Conservation (phyloP, 1,139 yeast genomes). For the Diutina rugosa region DNA sequence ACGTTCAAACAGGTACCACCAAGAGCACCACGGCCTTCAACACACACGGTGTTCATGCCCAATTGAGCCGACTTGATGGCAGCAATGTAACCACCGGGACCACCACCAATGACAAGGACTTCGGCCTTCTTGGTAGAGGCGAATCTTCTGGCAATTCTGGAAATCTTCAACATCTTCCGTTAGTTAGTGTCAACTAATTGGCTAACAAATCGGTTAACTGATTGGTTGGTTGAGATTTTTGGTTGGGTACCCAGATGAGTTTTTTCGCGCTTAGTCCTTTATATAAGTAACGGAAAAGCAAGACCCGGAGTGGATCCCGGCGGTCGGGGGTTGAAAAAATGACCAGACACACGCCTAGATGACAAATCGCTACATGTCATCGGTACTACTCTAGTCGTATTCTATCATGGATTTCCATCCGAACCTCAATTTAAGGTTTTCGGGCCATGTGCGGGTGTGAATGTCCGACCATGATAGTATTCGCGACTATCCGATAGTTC, state of each 20-base stretch:
- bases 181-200: background rate
- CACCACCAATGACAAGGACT: constrained; percentile 94
- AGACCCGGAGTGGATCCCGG: background rate
- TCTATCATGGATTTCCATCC: background rate
- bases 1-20: constrained; percentile 99
- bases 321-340: background rate
- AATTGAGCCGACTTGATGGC: constrained; percentile 97
- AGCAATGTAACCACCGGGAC: constrained; percentile 98
- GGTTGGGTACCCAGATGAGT: background rate
- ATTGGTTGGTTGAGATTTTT: background rate
- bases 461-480: background rate
- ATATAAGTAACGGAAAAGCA: background rate
- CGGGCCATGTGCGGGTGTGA: background rate
- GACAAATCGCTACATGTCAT: background rate
- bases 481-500: background rate
- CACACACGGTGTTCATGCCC: constrained; percentile 74
- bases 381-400: background rate
- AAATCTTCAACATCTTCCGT: background rate
- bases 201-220: background rate
- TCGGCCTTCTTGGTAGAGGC: constrained; percentile 21
- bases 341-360: background rate
- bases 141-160: background rate
- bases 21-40: constrained; percentile 88
- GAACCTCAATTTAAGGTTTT: background rate
- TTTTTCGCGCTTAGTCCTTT: background rate